phyloP scores from a whole-genome alignment of 148 eudicot genomes.

The Amaranthus cruentus region DNA sequence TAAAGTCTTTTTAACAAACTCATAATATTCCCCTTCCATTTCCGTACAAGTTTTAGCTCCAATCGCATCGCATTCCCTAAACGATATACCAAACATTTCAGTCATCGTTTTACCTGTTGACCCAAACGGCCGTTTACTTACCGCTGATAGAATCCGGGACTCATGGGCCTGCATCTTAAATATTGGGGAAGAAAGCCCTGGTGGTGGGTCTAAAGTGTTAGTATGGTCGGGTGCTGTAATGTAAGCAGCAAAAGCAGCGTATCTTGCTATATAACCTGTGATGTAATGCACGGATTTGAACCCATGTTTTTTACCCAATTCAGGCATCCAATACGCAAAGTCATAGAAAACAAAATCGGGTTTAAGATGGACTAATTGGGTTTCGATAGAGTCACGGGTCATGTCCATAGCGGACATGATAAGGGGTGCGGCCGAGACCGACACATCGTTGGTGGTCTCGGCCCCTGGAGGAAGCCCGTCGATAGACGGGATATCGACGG shows the following conservation, averaged over 20 bases:
- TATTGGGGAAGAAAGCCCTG: neutral
- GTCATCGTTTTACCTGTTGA: neutral
- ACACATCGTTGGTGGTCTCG: constrained; percentile 38
- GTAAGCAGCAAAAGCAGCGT: no score
- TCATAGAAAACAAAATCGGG: constrained; percentile 38
- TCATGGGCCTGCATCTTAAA: constrained; percentile 7
- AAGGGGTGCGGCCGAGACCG: constrained; percentile 6
- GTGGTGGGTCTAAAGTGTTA: constrained; percentile 4
- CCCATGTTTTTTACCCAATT: constrained; percentile 20
- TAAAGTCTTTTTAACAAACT: neutral
- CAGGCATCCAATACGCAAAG: constrained; percentile 40
- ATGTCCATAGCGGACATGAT: constrained; percentile 36
- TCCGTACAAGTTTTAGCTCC: constrained; percentile 17
- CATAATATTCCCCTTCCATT: constrained; percentile 11
- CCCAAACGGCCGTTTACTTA: neutral
- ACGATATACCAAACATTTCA: neutral
- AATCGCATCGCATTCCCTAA: constrained; percentile 14
- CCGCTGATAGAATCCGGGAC: neutral
- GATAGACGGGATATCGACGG: constrained; percentile 33
- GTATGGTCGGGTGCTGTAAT: no score
- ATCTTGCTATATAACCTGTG: no score
- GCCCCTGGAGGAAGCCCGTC: constrained; percentile 36
- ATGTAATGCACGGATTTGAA: constrained; percentile 23
- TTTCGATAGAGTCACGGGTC: constrained; percentile 25
- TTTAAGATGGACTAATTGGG: constrained; percentile 22